A percentile compares a stretch with the other conserved stretches of the same genome.
Conservation (phyloP, 164 flowering plant species). For the Amborella trichopoda region DNA sequence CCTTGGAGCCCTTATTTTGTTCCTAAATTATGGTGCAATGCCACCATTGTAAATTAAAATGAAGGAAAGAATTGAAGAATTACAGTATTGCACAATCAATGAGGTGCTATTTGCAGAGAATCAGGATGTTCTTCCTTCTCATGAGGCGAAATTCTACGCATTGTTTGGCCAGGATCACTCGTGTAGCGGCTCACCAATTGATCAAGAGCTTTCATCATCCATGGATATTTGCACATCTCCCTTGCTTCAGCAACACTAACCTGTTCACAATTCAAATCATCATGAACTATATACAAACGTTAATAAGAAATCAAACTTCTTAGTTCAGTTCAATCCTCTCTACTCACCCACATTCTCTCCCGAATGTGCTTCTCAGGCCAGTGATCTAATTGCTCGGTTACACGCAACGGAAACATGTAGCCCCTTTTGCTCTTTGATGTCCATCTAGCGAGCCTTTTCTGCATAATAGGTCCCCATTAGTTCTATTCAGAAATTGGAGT, state of each 20-base stretch:
- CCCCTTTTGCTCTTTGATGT: conserved; percentile 68
- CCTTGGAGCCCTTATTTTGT: no score
- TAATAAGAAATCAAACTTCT: background rate
- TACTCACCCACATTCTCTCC: conserved; percentile 55
- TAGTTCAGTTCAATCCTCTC: background rate
- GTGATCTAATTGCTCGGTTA: conserved; percentile 45
- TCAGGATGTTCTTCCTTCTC: no score
- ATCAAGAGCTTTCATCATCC: conserved; percentile 42
- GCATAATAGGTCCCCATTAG: conserved; percentile 4
- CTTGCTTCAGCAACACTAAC: conserved; percentile 34
- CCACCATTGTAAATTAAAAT: no score
- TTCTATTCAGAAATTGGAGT: background rate
- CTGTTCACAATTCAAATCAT: conserved; percentile 13
- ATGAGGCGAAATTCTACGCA: no score
- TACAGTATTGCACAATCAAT: no score
- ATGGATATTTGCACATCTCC: conserved; percentile 21
- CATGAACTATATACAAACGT: background rate
- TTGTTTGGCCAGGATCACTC: no score
- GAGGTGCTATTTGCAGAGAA: no score
- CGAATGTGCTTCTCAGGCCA: conserved; percentile 66
- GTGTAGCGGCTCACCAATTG: conserved; percentile 7
- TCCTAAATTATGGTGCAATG: no score
- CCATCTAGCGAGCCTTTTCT: conserved; percentile 57
- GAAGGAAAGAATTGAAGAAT: no score
- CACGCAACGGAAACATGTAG: conserved; percentile 62